Base-by-base conservation (phyloP, 1,139 yeast genomes). In the Zhuliangozyma blackwelliae region DNA sequence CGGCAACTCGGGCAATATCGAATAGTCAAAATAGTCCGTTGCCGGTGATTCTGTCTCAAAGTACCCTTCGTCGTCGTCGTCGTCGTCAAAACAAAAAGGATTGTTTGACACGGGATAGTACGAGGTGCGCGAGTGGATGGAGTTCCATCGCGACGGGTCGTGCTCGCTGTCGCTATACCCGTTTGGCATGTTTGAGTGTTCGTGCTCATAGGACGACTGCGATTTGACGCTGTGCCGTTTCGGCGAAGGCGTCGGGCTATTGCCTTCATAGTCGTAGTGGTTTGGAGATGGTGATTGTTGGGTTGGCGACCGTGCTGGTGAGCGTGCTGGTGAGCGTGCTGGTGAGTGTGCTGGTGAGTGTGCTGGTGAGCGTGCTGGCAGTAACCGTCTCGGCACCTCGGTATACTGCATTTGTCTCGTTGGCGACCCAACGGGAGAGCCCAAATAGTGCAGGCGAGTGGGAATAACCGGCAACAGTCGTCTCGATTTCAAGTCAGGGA, bases 1-100 rank as follows among this genome's bases (percentile, higher is more conserved):
- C 0, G 71, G 75, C n/a, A 69, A 44, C 34, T 68, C 74, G 1
- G 76, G 75, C 19, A 69, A 48, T 6, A 59, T 58, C 4, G 72
- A 60, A 43, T 63, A 68, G 45, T 69, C 74, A 48, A 69, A 69
- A 34, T 56, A 52, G 21, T 45, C 53, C 6, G 61, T 50, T 10
- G 54, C 58, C 3, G 69, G 67, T 7, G 49, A 40, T 16, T 23
- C 27, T 12, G 16, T n/a, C 21, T 22, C 19, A 27, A 25, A 10
- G n/a, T 38, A 38, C 3, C 63, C 53, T 27, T 55, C 60, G 3
- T 64, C 56, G 25, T 54, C 61, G 21, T 51, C 49, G 20, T 40
- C 48, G n/a, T 16, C 16, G 16, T 16, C 16, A 16, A 16, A 16
- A 16, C 16, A 16, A 30, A 48, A 43, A 28, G 47, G 39, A 28